Base-by-base conservation (phyloP, 441 rosid genomes). In the Gossypium laxum region DNA sequence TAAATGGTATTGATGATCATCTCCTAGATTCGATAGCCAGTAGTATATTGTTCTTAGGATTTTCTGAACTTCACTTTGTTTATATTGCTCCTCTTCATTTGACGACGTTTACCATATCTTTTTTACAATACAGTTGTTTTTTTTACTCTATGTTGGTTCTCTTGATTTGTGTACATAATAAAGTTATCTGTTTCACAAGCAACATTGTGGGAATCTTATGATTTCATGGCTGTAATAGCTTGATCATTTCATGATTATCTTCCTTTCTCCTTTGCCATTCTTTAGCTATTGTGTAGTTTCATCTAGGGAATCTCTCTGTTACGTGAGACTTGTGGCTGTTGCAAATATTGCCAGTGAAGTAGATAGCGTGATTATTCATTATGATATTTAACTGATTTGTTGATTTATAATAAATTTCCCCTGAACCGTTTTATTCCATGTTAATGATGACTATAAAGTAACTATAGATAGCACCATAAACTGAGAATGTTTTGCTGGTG, bases 401-500 rank as follows among this genome's bases (percentile, higher is more conserved):
- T 43, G 5, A 43, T 18, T 64, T 45, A 12, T 43, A 21, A 43
- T 64, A 43, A 21, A 43, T 43, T 43, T 5, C 2, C 19, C 19
- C n/a, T 64, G 34, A 38, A 64, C 18, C 45, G 5, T 43, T 64
- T 63, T 64, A 0, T 11, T 18, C 6, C 1, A 3, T 43, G 52
- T 3, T 22, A 14, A 43, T 62, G 48, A 38, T 64, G 19, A 64
- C 5, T 12, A 32, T 32, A 45, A 45, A 22, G 69, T 45, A 14
- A 63, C 14, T 65, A 11, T 45, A 5, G 19, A 47, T 65, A 22
- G 19, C 55, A 21, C 21, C 5, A 12, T 22, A 2, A n/a, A 47
- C 34, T 65, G 55, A 64, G 15, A 38, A 50, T 26, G 14, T 63
- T 41, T 1, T 45, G 65, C 18, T 67, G 30, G 28, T 75, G 62